A percentile compares a stretch with the other conserved stretches of the same genome.
Evolutionary conservation across 2,329 filamentous ascomycete genomes (phyloP).

Genomic region (Xylariaceae sp.): DNA sequence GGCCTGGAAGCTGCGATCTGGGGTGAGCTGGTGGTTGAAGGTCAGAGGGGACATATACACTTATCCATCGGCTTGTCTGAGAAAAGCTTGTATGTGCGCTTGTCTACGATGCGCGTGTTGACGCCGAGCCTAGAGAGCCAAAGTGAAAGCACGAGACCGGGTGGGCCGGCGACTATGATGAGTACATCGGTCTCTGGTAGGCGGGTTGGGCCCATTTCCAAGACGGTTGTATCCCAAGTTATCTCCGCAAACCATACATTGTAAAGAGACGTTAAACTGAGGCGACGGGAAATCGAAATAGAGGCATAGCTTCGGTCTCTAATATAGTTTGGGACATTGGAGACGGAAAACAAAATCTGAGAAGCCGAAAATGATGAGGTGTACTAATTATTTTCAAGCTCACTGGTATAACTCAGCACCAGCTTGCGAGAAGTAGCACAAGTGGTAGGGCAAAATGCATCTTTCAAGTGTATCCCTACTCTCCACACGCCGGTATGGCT

Average conservation of each 20-base stretch:
- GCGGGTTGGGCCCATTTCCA: neutral
- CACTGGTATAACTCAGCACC: neutral
- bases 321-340: neutral
- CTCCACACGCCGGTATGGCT: neutral
- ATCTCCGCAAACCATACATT: too few species aligned
- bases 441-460: neutral
- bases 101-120: slow-evolving; percentile 49
- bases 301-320: neutral
- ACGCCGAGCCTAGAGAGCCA: slow-evolving; percentile 48
- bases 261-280: too few species aligned
- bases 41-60: neutral
- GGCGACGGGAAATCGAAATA: too few species aligned
- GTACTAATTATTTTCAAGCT: too few species aligned
- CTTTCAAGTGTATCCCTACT: neutral
- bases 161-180: slow-evolving; percentile 46
- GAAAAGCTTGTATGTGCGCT: slow-evolving; percentile 44
- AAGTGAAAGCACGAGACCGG: slow-evolving; percentile 46
- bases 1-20: slow-evolving; percentile 51
- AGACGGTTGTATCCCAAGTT: too few species aligned
- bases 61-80: slow-evolving; percentile 50
- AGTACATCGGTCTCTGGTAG: slow-evolving; percentile 32
- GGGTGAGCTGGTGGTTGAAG: neutral
- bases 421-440: neutral
- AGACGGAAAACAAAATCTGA: neutral
- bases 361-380: too few species aligned